A percentile compares a stretch with the other conserved stretches of the same genome.
Conservation (phyloP, 768 basidiomycete genomes). For the Collybia mongolica region DNA sequence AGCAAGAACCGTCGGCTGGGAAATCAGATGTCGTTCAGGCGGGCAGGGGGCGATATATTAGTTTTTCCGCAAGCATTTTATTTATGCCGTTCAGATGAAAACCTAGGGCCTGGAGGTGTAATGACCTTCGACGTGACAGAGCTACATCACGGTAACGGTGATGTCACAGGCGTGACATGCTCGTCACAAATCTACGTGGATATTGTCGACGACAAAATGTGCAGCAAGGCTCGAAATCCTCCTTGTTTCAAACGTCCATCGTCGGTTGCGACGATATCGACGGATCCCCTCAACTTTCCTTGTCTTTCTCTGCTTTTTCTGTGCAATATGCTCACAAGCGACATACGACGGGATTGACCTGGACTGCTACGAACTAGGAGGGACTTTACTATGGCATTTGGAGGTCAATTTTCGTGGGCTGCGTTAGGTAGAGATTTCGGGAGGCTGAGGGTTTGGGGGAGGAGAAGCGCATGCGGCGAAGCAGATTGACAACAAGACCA, state of each 20-base stretch:
- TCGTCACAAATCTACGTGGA: too few species aligned
- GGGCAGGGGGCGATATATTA: too few species aligned
- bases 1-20: too few species aligned
- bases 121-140: too few species aligned
- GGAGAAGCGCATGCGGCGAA: not conserved
- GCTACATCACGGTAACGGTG: too few species aligned
- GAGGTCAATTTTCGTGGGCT: not conserved
- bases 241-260: constrained; percentile 4
- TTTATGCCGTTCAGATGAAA: too few species aligned
- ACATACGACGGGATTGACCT: not conserved
- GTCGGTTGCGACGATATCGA: not conserved
- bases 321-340: not conserved
- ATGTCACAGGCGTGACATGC: too few species aligned
- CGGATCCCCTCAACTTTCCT: not conserved
- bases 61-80: too few species aligned
- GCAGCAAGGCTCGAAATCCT: not conserved
- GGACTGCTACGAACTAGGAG: not conserved
- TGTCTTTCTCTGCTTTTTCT: not conserved
- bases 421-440: not conserved
- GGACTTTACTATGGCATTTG: not conserved
- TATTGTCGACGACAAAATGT: not conserved
- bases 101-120: too few species aligned
- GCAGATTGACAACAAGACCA: not conserved
- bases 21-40: too few species aligned
- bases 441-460: not conserved